Evolutionary conservation across 2,329 filamentous ascomycete genomes (phyloP).

Genomic region (Neofusicoccum umdonicola): DNA sequence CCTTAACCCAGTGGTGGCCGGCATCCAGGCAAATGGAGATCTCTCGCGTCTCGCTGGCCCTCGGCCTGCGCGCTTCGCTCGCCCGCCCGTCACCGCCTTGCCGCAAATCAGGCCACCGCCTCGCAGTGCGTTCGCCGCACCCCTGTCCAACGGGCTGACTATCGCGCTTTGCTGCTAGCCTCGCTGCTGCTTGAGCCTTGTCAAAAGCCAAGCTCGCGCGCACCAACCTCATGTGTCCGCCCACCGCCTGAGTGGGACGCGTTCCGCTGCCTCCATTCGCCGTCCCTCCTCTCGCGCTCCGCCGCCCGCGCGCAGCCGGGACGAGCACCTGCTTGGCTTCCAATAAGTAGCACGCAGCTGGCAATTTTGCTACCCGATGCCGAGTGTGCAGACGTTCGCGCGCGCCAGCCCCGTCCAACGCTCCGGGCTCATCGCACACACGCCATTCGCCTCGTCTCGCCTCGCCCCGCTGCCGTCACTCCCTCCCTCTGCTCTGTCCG

Average conservation of each 20-base stretch:
- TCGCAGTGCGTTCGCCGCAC: neutral
- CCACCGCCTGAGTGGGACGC: neutral
- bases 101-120: conserved; percentile 12
- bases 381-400: too few species aligned
- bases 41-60: neutral
- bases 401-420: neutral
- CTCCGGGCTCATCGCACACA: neutral
- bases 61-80: neutral
- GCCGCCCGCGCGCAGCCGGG: neutral
- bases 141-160: neutral
- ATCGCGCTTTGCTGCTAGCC: neutral
- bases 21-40: neutral
- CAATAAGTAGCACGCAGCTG: too few species aligned
- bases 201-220: neutral
- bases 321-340: too few species aligned
- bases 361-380: too few species aligned
- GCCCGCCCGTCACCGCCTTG: conserved; percentile 1
- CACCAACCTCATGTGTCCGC: neutral
- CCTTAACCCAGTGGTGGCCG: neutral
- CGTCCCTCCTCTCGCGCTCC: neutral
- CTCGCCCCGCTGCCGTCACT: conserved; percentile 1
- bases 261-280: neutral
- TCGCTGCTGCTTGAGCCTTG: neutral
- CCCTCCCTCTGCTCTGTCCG: neutral
- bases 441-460: neutral